These are phyloP conservation scores for Cordyceps cicadae DNA, from an alignment of 2,329 filamentous ascomycete species.

Conservation along the genomic window DNA sequence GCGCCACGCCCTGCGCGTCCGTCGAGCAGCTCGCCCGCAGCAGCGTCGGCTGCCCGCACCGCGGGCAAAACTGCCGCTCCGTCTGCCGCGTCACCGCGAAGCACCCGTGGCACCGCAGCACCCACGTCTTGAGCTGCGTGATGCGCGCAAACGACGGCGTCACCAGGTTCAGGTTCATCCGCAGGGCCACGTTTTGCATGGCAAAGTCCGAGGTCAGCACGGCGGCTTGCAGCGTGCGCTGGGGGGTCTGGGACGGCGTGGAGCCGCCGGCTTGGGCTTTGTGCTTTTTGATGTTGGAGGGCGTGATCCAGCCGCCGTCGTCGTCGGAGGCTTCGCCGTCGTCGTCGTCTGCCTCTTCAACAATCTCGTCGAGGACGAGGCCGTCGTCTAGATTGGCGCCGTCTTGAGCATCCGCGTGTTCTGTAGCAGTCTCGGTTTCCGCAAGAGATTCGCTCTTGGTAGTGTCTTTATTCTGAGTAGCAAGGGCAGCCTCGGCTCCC, in stretches of 20 bases:
- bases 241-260: conserved; percentile 40
- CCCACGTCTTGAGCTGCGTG: conserved; percentile 76
- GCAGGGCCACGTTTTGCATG: conserved; percentile 93
- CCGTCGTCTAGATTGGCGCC: too few species aligned
- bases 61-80: conserved; percentile 83
- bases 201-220: conserved; percentile 92
- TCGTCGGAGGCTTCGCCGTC: conserved; percentile 42
- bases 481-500: not conserved
- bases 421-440: not conserved
- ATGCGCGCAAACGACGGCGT: conserved; percentile 73
- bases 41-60: conserved; percentile 81
- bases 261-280: conserved; percentile 52
- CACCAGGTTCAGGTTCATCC: conserved; percentile 88
- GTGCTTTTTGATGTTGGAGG: conserved; percentile 79
- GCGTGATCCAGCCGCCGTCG: conserved; percentile 85
- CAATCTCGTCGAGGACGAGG: not conserved
- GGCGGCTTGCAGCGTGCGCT: conserved; percentile 71
- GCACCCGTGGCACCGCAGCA: conserved; percentile 89
- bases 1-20: conserved; percentile 70
- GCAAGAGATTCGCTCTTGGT: conserved; percentile 10
- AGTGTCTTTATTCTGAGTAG: not conserved
- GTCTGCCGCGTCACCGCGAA: conserved; percentile 80
- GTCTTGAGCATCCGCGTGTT: too few species aligned
- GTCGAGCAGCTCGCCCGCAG: conserved; percentile 81
- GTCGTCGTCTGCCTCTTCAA: not conserved